Conservation (phyloP, 2,329 filamentous ascomycete species). For the Cytospora piceae region DNA sequence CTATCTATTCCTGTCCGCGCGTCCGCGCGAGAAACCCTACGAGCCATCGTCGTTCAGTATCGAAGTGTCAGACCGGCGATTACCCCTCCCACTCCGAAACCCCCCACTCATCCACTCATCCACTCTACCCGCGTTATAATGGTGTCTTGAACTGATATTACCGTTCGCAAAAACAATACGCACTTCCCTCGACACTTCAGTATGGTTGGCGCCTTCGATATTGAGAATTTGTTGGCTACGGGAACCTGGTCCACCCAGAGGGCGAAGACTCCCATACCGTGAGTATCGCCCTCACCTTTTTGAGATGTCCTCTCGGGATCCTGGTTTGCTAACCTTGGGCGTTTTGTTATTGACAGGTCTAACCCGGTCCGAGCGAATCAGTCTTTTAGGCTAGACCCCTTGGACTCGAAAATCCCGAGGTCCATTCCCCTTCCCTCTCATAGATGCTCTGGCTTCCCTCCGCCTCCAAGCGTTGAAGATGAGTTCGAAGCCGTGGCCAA, state of each 20-base stretch:
- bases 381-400: constrained; percentile 21
- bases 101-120: not conserved
- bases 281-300: constrained; percentile 31
- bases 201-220: constrained; percentile 50
- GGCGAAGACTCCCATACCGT: constrained; percentile 44
- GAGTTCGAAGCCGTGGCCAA: constrained; percentile 64
- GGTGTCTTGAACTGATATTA: constrained; percentile 5
- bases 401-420: constrained; percentile 2
- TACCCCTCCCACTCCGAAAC: constrained; percentile 10
- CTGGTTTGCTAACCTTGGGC: constrained; percentile 11
- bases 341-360: constrained; percentile 3
- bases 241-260: constrained; percentile 56
- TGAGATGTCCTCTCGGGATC: constrained; percentile 6
- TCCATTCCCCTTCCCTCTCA: not conserved
- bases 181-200: constrained; percentile 31
- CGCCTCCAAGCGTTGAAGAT: constrained; percentile 70
- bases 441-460: constrained; percentile 50
- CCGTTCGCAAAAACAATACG: not conserved
- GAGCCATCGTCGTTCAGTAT: not conserved
- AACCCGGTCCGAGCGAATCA: constrained; percentile 28
- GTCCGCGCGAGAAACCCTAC: not conserved
- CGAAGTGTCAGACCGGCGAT: constrained; percentile 4
- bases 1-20: not conserved
- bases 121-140: constrained; percentile 5
- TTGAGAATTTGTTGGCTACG: constrained; percentile 52